Conservation (phyloP, 345 rosid genomes). For the Arabidopsis suecica region DNA sequence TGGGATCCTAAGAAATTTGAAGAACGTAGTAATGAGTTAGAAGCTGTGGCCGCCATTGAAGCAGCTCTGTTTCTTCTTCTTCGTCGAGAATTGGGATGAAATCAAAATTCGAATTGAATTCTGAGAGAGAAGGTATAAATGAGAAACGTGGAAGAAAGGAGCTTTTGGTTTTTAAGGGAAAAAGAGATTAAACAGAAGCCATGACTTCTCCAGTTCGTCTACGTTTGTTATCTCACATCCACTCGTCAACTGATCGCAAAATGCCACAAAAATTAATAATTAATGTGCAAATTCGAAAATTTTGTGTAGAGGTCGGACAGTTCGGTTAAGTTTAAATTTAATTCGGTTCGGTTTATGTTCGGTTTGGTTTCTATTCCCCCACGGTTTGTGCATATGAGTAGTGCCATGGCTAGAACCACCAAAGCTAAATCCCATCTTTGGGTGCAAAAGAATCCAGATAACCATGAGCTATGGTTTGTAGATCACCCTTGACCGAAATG, state of each 20-base stretch:
- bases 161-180: not conserved
- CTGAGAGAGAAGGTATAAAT: not conserved
- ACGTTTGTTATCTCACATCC: constrained; percentile 2
- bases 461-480: too few species aligned
- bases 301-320: not conserved
- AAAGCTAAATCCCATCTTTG: too few species aligned
- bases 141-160: not conserved
- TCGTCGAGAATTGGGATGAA: not conserved
- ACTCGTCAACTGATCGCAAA: not conserved
- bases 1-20: constrained; percentile 33
- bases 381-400: too few species aligned
- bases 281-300: not conserved
- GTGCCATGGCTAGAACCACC: too few species aligned
- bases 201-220: not conserved
- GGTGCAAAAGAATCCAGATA: too few species aligned
- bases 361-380: not conserved
- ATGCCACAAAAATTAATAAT: not conserved
- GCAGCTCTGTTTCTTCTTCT: constrained; percentile 31
- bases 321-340: not conserved
- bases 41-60: constrained; percentile 23
- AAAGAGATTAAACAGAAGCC: not conserved
- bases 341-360: not conserved
- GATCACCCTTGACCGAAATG: too few species aligned
- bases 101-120: constrained; percentile 4
- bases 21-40: constrained; percentile 21